These are phyloP conservation scores for Urostyla sp. DNA, from an alignment of 73 alveolate genomes.

Conservation along the genomic window DNA sequence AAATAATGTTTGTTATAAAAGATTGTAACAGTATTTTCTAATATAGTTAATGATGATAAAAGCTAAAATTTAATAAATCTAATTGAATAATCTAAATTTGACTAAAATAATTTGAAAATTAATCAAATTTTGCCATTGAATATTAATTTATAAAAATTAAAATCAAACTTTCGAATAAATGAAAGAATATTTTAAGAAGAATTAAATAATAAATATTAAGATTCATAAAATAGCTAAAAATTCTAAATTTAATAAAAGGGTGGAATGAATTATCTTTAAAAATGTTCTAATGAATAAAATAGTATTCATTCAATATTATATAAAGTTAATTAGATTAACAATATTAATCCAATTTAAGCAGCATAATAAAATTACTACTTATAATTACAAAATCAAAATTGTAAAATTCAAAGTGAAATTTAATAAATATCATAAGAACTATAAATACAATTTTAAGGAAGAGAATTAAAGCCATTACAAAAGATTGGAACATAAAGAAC, in stretches of 20 bases:
- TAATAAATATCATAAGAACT: too few relatives aligned
- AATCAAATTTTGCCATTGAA: background rate
- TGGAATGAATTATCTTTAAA: background rate
- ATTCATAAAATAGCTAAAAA: background rate
- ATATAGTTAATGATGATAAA: too few relatives aligned
- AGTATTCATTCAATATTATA: too few relatives aligned
- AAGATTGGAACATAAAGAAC: constrained; percentile 52
- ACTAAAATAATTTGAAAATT: background rate
- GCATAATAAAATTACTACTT: constrained; percentile 10
- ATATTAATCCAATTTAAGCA: background rate
- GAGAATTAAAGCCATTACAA: background rate
- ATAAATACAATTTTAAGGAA: background rate
- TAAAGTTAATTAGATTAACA: too few relatives aligned
- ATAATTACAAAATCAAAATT: background rate
- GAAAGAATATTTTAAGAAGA: constrained; percentile 48
- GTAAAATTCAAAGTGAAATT: too few relatives aligned
- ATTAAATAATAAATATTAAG: background rate
- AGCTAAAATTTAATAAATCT: too few relatives aligned
- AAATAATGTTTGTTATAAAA: too few relatives aligned
- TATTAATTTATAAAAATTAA: background rate
- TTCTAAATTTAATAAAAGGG: background rate
- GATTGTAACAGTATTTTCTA: too few relatives aligned
- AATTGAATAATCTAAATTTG: too few relatives aligned
- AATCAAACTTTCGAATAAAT: constrained; percentile 60
- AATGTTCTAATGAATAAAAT: too few relatives aligned